Percentiles rank a stretch among this genome's conserved stretches.
These are phyloP conservation scores for Pelargonium fulgidum DNA, from an alignment of 441 rosid species.

Conservation along the genomic window DNA sequence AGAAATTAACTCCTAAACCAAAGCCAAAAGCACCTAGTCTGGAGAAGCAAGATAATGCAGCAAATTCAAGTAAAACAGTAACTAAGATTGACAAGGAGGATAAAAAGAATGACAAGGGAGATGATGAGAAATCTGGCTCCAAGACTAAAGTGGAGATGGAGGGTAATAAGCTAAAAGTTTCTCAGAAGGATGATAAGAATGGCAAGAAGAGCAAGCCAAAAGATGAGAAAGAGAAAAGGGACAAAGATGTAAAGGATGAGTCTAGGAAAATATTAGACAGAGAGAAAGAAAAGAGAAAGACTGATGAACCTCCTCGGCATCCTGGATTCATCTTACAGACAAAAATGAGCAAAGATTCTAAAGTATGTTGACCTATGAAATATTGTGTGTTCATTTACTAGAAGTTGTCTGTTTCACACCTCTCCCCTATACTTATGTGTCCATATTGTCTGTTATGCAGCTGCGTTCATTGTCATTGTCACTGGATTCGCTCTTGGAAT, in stretches of 20 bases:
- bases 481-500: constrained; percentile 86
- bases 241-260: constrained; percentile 42
- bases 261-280: constrained; percentile 42
- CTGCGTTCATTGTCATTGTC: constrained; percentile 73
- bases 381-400: not conserved
- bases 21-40: constrained; percentile 29
- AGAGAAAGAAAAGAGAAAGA: constrained; percentile 57
- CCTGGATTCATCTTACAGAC: constrained; percentile 76
- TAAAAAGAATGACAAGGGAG: constrained; percentile 39
- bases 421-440: not conserved
- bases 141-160: constrained; percentile 26
- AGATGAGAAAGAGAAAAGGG: constrained; percentile 43
- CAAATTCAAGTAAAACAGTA: constrained; percentile 31
- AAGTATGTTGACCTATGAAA: constrained; percentile 36
- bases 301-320: constrained; percentile 72
- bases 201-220: constrained; percentile 38
- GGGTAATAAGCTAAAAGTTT: constrained; percentile 37
- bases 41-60: constrained; percentile 37
- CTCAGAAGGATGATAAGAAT: constrained; percentile 30
- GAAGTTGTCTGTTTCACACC: not conserved
- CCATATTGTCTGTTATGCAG: constrained; percentile 29
- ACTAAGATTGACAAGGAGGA: constrained; percentile 35
- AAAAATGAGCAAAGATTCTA: constrained; percentile 56
- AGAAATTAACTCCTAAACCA: constrained; percentile 23
- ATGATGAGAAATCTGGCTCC: constrained; percentile 24